Evolutionary conservation across 345 rosid genomes (phyloP).

Genomic region (Rhizophora mangle): DNA sequence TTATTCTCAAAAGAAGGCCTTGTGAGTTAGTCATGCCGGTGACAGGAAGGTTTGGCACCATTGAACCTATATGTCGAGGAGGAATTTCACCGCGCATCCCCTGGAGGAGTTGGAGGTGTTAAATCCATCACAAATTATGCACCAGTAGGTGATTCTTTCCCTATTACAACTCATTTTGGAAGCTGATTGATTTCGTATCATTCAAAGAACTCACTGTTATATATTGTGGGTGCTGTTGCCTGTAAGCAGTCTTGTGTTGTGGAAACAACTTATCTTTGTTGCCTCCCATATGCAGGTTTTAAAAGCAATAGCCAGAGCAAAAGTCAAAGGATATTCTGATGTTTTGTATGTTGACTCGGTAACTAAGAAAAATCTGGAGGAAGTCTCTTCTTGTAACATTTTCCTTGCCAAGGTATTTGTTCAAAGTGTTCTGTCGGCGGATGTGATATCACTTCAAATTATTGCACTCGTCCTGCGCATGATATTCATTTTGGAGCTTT

Average conservation of each 20-base stretch:
- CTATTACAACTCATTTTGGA: neutral
- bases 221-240: too few species aligned
- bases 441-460: too few species aligned
- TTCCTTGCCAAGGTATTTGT: conserved; percentile 70
- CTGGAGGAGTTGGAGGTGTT: conserved; percentile 40
- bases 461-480: too few species aligned
- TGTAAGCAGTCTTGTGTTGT: too few species aligned
- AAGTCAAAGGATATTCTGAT: conserved; percentile 73
- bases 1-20: too few species aligned
- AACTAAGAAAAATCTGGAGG: conserved; percentile 60
- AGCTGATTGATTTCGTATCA: neutral
- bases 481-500: too few species aligned
- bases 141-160: conserved; percentile 43
- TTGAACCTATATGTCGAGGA: conserved; percentile 29
- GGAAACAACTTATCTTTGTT: neutral
- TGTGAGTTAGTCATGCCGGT: neutral
- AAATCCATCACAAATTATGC: conserved; percentile 39
- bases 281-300: conserved; percentile 45
- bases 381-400: conserved; percentile 81
- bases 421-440: neutral
- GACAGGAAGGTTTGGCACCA: conserved; percentile 32
- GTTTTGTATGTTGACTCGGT: conserved; percentile 80
- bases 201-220: too few species aligned
- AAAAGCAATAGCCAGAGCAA: conserved; percentile 60
- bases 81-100: conserved; percentile 33